A percentile compares a stretch with the other conserved stretches of the same genome.
phyloP scores from a whole-genome alignment of 116 monocot genomes.

The Dioscorea cayenensis region DNA sequence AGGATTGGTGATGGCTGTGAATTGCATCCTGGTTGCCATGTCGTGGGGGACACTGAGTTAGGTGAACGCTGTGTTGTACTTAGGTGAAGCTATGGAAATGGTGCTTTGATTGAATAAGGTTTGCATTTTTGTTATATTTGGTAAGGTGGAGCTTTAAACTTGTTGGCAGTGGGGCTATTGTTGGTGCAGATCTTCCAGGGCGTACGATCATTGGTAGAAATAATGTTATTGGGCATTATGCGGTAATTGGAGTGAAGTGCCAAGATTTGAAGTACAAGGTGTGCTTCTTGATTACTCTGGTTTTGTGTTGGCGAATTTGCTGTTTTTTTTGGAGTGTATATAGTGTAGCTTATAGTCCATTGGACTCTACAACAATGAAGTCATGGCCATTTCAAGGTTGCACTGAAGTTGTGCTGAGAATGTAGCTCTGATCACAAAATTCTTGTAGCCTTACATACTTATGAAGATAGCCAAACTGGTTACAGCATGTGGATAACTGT shows the following conservation, averaged over 20 bases:
- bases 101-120: not conserved
- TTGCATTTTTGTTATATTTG: not conserved
- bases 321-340: no score
- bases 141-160: conserved; percentile 14
- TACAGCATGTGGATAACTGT: no score
- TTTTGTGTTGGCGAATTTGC: not conserved
- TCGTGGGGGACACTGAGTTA: conserved; percentile 70
- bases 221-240: conserved; percentile 82
- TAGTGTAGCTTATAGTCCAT: no score
- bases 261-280: conserved; percentile 98
- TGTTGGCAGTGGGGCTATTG: conserved; percentile 86
- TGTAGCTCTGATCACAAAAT: no score
- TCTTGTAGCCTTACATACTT: no score
- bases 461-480: no score
- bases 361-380: no score
- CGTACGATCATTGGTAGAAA: conserved; percentile 62
- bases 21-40: conserved; percentile 69
- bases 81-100: conserved; percentile 23
- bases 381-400: no score
- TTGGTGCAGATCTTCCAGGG: conserved; percentile 88
- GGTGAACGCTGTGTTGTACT: conserved; percentile 62
- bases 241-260: conserved; percentile 73
- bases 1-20: conserved; percentile 68
- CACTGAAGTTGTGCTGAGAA: no score
- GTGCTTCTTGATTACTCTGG: not conserved